Percentiles rank a stretch among this genome's conserved stretches.
These are phyloP conservation scores for Diaporthe ampelina DNA, from an alignment of 2,329 filamentous ascomycete genomes.

Conservation along the genomic window DNA sequence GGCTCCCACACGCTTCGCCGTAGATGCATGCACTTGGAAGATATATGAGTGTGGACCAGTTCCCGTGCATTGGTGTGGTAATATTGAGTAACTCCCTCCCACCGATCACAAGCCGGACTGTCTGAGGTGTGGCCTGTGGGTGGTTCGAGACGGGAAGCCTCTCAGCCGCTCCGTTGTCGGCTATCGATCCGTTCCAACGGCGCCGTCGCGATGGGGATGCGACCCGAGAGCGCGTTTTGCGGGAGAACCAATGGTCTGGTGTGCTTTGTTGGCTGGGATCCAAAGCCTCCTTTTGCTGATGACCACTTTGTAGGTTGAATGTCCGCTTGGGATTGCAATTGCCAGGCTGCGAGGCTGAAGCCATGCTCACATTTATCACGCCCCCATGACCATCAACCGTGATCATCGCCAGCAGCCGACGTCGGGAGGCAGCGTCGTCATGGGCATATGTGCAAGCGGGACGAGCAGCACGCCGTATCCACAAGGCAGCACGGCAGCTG, in stretches of 20 bases:
- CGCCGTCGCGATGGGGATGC: not conserved
- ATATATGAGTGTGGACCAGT: not conserved
- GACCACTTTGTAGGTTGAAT: not conserved
- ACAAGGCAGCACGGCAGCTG: not conserved
- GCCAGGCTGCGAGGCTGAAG: not conserved
- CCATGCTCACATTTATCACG: too few species aligned
- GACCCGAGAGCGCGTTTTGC: not conserved
- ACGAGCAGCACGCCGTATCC: not conserved
- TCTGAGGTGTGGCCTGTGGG: not conserved
- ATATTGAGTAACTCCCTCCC: not conserved
- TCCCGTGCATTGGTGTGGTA: not conserved
- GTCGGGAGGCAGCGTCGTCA: conserved; percentile 18
- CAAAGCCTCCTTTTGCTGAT: not conserved
- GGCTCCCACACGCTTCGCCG: not conserved
- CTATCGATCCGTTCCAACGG: conserved; percentile 7
- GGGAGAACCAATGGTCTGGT: not conserved
- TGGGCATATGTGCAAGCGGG: not conserved
- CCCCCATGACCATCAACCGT: not conserved
- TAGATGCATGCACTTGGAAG: conserved; percentile 3
- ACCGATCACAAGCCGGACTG: not conserved
- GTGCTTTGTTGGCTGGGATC: too few species aligned
- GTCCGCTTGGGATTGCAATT: not conserved
- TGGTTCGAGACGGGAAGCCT: conserved; percentile 34
- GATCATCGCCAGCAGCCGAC: conserved; percentile 12
- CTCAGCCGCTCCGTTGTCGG: conserved; percentile 40